Conservation (phyloP, 202 grass and related monocot genomes). For the Bolboschoenoplectus hybrid region DNA sequence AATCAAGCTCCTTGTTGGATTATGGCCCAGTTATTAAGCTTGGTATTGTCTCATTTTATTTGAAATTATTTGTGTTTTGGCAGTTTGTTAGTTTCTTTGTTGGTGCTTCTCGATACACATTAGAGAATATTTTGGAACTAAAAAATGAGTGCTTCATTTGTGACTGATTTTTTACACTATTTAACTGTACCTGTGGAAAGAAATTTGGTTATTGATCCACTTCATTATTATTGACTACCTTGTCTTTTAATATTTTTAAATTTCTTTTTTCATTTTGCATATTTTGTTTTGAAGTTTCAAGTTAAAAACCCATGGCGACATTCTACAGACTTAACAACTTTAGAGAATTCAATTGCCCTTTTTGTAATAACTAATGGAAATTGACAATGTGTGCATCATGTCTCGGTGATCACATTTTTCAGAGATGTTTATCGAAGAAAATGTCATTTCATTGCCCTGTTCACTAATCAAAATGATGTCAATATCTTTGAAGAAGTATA, state of each 20-base stretch:
- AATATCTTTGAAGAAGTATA: conserved; percentile 18
- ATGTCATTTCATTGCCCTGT: not conserved
- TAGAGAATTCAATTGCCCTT: not conserved
- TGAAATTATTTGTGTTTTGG: conserved; percentile 27
- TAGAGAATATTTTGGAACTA: not conserved
- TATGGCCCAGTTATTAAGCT: conserved; percentile 65
- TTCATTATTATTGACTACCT: conserved; percentile 16
- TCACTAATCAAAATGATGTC: not conserved
- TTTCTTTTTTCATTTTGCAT: not conserved
- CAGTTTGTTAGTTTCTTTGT: conserved; percentile 10
- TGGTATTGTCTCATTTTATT: conserved; percentile 54
- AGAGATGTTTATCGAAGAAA: not conserved
- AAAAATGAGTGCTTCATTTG: conserved; percentile 6
- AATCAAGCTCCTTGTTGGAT: conserved; percentile 55
- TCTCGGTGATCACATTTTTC: not conserved
- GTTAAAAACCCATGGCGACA: not conserved
- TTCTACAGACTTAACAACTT: conserved; percentile 1
- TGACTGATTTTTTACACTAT: not conserved
- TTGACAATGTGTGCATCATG: not conserved
- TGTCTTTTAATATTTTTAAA: not conserved
- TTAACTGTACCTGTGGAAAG: not conserved
- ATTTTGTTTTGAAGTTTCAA: conserved; percentile 15
- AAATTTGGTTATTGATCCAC: conserved; percentile 1
- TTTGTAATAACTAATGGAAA: conserved; percentile 1
- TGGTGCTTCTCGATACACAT: not conserved